Base-by-base conservation (phyloP, 805 yeast genomes). In the Suhomyces vadensis region DNA sequence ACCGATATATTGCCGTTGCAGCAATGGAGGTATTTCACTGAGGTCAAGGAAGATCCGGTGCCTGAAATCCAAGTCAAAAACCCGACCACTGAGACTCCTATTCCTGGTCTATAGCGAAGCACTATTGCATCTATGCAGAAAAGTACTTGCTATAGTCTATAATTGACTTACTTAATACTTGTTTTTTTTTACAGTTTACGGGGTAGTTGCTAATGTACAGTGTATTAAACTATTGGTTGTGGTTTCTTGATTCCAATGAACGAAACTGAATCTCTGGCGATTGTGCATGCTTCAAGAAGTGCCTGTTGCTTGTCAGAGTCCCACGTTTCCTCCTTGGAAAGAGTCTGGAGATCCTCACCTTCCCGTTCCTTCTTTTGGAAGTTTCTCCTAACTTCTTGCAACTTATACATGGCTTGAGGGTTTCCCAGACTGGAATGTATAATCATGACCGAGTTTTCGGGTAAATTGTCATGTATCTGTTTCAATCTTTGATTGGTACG, bases 381-480 rank as follows among this genome's bases (percentile, higher is more conserved):
- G 31, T 57, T 62, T 37, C 71, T 65, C 49, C 74, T 73, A 23
- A 73, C 52, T 8, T 58, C 57, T 39, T 75, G 77, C 35, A 88
- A 64, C 37, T 64, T 60, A 41, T 64, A 62, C 65, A 81, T 67
- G 39, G 71, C 74, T 7, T 73, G 60, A 2, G 82, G 78, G 54
- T 82, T 80, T 8, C 89, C 88, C 40, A 77, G 67, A 1, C 87
- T 88, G 0, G 87, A 74, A 53, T 80, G 69, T 1, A 89, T 56
- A 1, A 88, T 65, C 11, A 91, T 52, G 17, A 82, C 62, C 0
- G 95, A 75, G 26, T 81, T 74, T 2, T 66, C 63, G 0, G 95
- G 87, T 16, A 86, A 54, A 1, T 59, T 48, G 1, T 69, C 63
- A 55, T 83, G 80, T 11, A 91, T 64, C 31, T 58, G 58, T 11